These are phyloP conservation scores for Colletotrichum tamarilloi DNA, from an alignment of 2,329 filamentous ascomycete genomes.

Conservation along the genomic window DNA sequence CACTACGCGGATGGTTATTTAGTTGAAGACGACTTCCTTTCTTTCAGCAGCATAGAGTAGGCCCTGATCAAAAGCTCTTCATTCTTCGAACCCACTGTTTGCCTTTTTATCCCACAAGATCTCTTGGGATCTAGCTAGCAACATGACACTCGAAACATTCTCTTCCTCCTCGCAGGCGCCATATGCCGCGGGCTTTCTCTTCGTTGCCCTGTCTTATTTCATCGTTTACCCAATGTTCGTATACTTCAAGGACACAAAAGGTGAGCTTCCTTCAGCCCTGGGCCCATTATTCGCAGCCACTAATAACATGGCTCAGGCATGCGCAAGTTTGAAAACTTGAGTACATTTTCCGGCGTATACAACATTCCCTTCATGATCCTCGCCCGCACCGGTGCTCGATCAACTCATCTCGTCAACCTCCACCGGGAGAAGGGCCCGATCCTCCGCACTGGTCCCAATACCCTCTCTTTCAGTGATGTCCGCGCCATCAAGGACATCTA, in stretches of 20 bases:
- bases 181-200: conserved; percentile 28
- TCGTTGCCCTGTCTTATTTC: conserved; percentile 44
- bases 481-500: conserved; percentile 62
- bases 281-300: neutral
- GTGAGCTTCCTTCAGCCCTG: conserved; percentile 11
- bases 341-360: conserved; percentile 55
- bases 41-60: neutral
- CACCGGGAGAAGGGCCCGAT: conserved; percentile 56
- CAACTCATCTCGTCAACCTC: conserved; percentile 52
- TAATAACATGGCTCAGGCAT: conserved; percentile 43
- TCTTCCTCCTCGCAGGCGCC: conserved; percentile 3
- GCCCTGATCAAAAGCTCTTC: neutral
- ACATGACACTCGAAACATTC: conserved; percentile 15
- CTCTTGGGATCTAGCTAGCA: neutral
- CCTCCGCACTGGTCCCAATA: conserved; percentile 56
- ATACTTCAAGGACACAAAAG: conserved; percentile 59
- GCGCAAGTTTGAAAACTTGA: conserved; percentile 57
- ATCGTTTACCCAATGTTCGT: conserved; percentile 51
- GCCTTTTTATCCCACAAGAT: neutral
- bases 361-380: conserved; percentile 59
- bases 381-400: conserved; percentile 55
- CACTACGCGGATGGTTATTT: conserved; percentile 13
- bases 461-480: conserved; percentile 52
- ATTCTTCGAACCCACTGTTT: neutral
- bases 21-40: neutral